These are phyloP conservation scores for Camellia sinensis DNA, from an alignment of 148 eudicot genomes.

Conservation along the genomic window DNA sequence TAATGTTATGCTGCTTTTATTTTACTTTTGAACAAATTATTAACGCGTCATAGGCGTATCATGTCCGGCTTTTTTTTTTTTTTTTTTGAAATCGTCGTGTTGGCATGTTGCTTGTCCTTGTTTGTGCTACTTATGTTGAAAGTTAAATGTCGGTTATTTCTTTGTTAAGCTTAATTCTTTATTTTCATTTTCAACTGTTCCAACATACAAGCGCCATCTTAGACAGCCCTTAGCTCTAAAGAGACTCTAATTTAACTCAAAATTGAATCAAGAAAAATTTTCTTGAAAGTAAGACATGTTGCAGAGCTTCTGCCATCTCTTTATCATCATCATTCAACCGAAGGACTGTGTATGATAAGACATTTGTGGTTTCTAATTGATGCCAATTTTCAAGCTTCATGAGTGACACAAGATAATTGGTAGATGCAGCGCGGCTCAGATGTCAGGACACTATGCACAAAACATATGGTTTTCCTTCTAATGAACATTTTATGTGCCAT, in stretches of 20 bases:
- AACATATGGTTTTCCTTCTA: too few species aligned
- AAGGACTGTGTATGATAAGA: background rate
- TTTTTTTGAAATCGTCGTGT: too few species aligned
- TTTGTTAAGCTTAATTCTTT: background rate
- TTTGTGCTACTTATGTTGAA: too few species aligned
- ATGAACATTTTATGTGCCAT: background rate
- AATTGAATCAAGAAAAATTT: background rate
- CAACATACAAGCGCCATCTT: background rate
- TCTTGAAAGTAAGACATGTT: background rate
- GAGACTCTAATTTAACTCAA: background rate
- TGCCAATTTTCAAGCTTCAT: too few species aligned
- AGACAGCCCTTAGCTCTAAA: background rate
- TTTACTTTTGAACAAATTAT: too few species aligned
- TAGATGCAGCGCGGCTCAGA: too few species aligned
- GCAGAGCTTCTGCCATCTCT: background rate
- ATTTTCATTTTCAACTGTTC: background rate
- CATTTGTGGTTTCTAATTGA: background rate
- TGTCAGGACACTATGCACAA: too few species aligned
- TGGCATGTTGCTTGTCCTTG: too few species aligned
- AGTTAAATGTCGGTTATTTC: background rate
- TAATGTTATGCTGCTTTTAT: too few species aligned
- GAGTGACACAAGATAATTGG: too few species aligned
- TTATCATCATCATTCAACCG: background rate
- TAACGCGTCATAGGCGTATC: too few species aligned
- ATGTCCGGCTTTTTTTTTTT: too few species aligned